Evolutionary conservation across 1,284 basidiomycete genomes (phyloP).

Genomic region (Pseudozyma pruni): DNA sequence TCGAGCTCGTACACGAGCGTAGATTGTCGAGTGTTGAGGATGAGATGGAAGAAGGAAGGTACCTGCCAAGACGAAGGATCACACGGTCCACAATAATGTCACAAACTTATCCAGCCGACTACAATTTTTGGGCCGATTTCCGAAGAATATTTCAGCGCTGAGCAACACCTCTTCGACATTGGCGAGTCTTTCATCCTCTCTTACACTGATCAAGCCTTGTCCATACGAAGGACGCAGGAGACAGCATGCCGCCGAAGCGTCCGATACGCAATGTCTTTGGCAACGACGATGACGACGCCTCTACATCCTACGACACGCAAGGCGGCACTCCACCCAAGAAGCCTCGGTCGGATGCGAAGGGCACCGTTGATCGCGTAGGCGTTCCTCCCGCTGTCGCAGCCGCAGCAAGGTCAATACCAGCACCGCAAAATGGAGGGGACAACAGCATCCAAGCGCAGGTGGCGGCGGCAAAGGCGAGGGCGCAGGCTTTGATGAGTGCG

Average conservation of each 20-base stretch:
- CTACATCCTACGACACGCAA: neutral
- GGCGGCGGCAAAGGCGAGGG: conserved; percentile 50
- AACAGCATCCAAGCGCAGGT: conserved; percentile 52
- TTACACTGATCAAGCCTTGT: neutral
- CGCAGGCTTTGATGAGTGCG: conserved; percentile 42
- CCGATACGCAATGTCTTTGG: conserved; percentile 46
- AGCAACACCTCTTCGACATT: conserved; percentile 4
- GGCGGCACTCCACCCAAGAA: conserved; percentile 41
- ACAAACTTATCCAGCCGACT: no score
- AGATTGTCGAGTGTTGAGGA: no score
- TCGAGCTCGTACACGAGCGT: no score
- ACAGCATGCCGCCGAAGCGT: conserved; percentile 42
- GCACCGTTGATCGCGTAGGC: conserved; percentile 11
- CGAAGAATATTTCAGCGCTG: neutral
- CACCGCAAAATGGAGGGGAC: conserved; percentile 8
- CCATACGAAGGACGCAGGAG: no score
- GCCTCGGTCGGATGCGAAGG: conserved; percentile 13
- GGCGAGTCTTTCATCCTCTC: neutral
- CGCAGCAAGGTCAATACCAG: neutral
- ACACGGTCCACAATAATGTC: no score
- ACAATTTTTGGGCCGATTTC: neutral
- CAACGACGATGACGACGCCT: conserved; percentile 36
- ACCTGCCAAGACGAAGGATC: no score
- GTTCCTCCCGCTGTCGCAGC: conserved; percentile 7
- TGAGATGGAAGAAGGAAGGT: no score